Base-by-base conservation (phyloP, 495 filamentous ascomycete species). In the Lophium mytilinum region DNA sequence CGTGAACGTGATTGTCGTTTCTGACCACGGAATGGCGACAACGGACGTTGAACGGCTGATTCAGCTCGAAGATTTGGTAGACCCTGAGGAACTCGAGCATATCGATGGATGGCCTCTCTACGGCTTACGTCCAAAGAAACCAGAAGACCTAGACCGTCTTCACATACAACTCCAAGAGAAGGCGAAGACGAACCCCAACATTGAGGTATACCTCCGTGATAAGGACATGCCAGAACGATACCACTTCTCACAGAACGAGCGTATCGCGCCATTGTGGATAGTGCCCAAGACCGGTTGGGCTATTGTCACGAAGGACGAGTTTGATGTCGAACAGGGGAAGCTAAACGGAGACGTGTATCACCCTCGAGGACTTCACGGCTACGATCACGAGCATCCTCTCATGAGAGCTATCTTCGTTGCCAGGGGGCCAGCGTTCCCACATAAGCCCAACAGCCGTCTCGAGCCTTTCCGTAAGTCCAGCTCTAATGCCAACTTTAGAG, bases 11-110 rank as follows among this genome's bases (percentile, higher is more conserved):
- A 82, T 99, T 36, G 80, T 99, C n/a, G 91, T 99, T 14, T 95
- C 89, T 10, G 93, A 99, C 69, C 93, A 99, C 64, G 93, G 93
- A 18, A 99, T 99, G 93, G 92, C 92, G 4, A 92, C 88, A 1
- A 96, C 93, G 0, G 84, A 88, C 37, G 81, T 78, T 0, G 77
- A 83, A 15, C 82, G 92, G n/a, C 73, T 96, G 39, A 80, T 99
- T 21, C 93, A 97, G 68, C 73, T 97, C n/a, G 93, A 99, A 58
- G 90, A 96, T 66, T 64, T 95, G 3, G 78, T 97, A 34, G 87
- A 95, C 62, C 72, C 86, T 0, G 69, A 70, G 43, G 77, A 86
- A 50, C 82, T 95, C 19, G 85, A 84, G 55, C 90, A 91, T 62
- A 86, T 85, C 9, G 93, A 99, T 64, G 93, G 93, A 52, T 99